Conservation (phyloP, 2,329 filamentous ascomycete species). For the Trichoderma arundinaceum region DNA sequence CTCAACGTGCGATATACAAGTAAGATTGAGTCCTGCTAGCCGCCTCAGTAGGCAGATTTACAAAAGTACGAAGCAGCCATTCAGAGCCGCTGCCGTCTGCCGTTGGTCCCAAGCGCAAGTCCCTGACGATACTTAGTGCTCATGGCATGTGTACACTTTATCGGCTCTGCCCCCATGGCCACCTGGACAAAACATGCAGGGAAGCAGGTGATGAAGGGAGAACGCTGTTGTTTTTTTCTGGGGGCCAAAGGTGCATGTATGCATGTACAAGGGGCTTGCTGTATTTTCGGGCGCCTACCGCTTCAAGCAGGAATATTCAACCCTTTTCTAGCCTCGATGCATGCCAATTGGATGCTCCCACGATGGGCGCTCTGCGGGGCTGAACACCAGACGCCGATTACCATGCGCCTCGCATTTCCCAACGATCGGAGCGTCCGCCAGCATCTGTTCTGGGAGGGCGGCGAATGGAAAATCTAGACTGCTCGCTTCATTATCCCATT, state of each 20-base stretch:
- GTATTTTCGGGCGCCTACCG: constrained; percentile 13
- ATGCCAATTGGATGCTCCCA: constrained; percentile 16
- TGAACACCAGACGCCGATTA: neutral
- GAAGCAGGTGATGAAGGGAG: constrained; percentile 25
- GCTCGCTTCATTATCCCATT: constrained; percentile 8
- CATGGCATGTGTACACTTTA: neutral
- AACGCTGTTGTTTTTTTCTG: neutral
- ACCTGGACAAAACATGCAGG: constrained; percentile 19
- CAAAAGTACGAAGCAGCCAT: neutral
- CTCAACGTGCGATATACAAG: neutral
- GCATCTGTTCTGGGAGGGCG: neutral
- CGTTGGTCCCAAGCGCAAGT: no score
- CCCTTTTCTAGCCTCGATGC: neutral
- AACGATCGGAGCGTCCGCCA: neutral
- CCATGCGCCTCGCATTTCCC: neutral
- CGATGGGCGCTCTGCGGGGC: constrained; percentile 18
- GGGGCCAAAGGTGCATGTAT: constrained; percentile 15
- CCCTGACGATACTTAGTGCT: no score
- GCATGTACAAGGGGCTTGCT: constrained; percentile 18
- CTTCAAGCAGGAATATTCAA: constrained; percentile 19
- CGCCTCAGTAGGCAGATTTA: neutral
- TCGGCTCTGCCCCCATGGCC: constrained; percentile 15
- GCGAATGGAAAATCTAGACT: constrained; percentile 1
- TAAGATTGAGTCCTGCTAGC: neutral
- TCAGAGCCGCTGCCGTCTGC: neutral